A percentile compares a stretch with the other conserved stretches of the same genome.
phyloP scores from a whole-genome alignment of 805 yeast species.

The Kregervanrija pseudodelftensis region DNA sequence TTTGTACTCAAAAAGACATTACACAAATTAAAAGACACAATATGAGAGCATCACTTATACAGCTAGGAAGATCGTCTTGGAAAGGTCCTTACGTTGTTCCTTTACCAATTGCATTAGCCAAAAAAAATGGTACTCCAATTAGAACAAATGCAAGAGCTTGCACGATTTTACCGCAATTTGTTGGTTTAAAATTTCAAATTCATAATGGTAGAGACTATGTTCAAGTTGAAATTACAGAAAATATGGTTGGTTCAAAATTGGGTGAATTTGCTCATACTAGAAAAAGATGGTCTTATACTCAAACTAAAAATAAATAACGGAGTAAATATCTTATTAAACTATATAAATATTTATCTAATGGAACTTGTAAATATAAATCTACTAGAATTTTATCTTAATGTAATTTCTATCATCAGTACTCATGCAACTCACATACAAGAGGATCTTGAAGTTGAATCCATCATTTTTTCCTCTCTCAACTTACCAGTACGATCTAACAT shows the following conservation, averaged over 20 bases:
- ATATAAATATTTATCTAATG: background rate
- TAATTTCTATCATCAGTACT: no score
- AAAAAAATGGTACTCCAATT: constrained; percentile 73
- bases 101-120: constrained; percentile 83
- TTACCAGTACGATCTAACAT: constrained; percentile 75
- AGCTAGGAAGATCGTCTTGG: constrained; percentile 51
- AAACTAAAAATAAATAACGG: constrained; percentile 52
- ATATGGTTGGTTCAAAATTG: constrained; percentile 93
- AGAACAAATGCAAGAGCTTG: constrained; percentile 95
- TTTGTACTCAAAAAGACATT: background rate
- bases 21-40: background rate
- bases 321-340: background rate
- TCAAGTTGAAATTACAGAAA: constrained; percentile 77
- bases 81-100: constrained; percentile 92
- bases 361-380: no score
- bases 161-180: constrained; percentile 92
- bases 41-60: constrained; percentile 34
- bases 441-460: background rate
- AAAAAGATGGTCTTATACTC: constrained; percentile 77
- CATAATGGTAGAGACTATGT: constrained; percentile 96
- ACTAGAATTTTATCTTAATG: no score
- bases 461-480: constrained; percentile 59
- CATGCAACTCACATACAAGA: no score
- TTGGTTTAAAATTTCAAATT: constrained; percentile 88
- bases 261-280: constrained; percentile 96